Percentiles rank a stretch among this genome's conserved stretches.
phyloP scores from a whole-genome alignment of 257 asterid species.

The Salvia hispanica region DNA sequence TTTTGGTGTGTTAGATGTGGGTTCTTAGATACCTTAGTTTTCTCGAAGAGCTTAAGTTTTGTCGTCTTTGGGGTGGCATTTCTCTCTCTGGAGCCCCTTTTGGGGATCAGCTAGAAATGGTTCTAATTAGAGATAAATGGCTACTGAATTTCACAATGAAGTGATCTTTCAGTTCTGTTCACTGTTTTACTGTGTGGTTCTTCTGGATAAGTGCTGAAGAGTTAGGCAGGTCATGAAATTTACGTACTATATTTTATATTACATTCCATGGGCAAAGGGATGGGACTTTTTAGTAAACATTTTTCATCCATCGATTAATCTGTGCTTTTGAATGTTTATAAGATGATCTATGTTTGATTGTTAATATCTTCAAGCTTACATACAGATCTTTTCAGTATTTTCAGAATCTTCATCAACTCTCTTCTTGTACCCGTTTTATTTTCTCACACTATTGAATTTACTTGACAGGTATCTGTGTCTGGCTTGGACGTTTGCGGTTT shows the following conservation, averaged over 20 bases:
- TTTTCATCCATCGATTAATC: neutral
- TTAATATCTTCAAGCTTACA: neutral
- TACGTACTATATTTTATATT: neutral
- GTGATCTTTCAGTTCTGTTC: neutral
- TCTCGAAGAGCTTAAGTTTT: neutral
- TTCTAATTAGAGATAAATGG: no score
- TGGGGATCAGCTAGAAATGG: neutral
- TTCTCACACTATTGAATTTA: conserved; percentile 21
- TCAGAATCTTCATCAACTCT: neutral
- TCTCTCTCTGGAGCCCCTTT: neutral
- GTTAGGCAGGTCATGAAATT: neutral
- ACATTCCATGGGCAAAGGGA: neutral
- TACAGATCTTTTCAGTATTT: neutral
- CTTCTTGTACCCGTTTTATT: neutral
- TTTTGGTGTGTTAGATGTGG: conserved; percentile 11
- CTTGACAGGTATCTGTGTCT: conserved; percentile 35
- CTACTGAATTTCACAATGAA: neutral
- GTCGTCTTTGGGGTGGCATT: neutral
- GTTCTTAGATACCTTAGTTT: neutral
- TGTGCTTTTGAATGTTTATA: neutral
- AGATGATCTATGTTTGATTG: conserved; percentile 10
- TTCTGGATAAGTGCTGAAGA: conserved; percentile 3
- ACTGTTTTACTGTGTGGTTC: neutral
- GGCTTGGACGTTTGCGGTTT: conserved; percentile 12
- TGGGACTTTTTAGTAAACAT: neutral